Percentiles rank a stretch among this genome's conserved stretches.
These are phyloP conservation scores for Pseudofabraea citricarpa DNA, from an alignment of 2,329 filamentous ascomycete genomes.

Conservation along the genomic window DNA sequence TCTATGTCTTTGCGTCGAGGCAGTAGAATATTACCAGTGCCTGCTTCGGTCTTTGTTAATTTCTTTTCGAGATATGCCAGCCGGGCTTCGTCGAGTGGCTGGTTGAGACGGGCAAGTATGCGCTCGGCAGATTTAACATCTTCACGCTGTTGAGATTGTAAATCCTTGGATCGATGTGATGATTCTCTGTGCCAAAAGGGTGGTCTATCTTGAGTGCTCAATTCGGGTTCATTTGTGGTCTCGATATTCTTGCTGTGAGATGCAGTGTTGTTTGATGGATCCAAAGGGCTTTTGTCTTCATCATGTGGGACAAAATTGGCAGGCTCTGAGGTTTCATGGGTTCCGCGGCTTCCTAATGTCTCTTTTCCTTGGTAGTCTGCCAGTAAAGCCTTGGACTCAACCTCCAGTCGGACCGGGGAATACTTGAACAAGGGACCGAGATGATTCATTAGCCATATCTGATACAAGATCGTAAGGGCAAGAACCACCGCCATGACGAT, in stretches of 20 bases:
- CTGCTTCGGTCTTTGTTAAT: slow-evolving; percentile 5
- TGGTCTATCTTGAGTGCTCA: slow-evolving; percentile 9
- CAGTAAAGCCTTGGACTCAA: slow-evolving; percentile 13
- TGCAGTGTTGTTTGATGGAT: slow-evolving; percentile 5
- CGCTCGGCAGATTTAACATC: slow-evolving; percentile 29
- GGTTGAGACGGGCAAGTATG: slow-evolving; percentile 14
- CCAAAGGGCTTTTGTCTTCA: slow-evolving; percentile 8
- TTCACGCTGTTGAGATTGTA: slow-evolving; percentile 44
- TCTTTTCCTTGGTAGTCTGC: slow-evolving; percentile 9
- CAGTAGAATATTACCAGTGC: slow-evolving; percentile 7
- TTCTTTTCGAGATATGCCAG: slow-evolving; percentile 14
- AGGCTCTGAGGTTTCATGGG: slow-evolving; percentile 6
- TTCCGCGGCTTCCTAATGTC: slow-evolving; percentile 1
- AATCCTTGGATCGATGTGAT: slow-evolving; percentile 61
- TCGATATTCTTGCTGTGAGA: slow-evolving; percentile 5
- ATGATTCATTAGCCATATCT: slow-evolving; percentile 16
- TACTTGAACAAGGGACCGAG: slow-evolving; percentile 15
- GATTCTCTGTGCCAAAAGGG: slow-evolving; percentile 32
- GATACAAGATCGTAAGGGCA: slow-evolving; percentile 15
- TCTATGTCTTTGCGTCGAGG: slow-evolving; percentile 56
- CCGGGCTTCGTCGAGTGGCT: slow-evolving; percentile 14
- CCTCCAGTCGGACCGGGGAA: slow-evolving; percentile 12
- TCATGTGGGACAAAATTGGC: slow-evolving; percentile 7
- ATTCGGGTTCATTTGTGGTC: slow-evolving; percentile 2
- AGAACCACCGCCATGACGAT: slow-evolving; percentile 17